Conservation (phyloP, 2,329 filamentous ascomycete genomes). For the Pseudogymnoascus sp. region DNA sequence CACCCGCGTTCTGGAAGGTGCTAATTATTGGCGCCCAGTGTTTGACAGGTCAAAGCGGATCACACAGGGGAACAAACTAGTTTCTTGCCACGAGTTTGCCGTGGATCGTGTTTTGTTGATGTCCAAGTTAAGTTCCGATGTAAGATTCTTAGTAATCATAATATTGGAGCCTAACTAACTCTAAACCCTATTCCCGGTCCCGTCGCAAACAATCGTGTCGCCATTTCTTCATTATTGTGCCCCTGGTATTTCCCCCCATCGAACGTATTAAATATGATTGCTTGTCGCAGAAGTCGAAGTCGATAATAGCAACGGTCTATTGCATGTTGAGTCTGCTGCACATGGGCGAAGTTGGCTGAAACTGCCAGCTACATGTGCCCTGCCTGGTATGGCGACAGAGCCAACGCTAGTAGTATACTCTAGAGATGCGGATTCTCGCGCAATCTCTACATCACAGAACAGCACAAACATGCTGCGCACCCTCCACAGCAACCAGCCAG, state of each 20-base stretch:
- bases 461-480: neutral
- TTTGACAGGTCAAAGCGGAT: neutral
- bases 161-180: neutral
- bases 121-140: neutral
- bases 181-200: neutral
- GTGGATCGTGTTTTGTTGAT: neutral
- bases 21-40: neutral
- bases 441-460: neutral
- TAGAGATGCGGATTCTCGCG: slow-evolving; percentile 24
- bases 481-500: neutral
- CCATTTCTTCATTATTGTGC: neutral
- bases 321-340: neutral
- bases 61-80: neutral
- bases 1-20: neutral
- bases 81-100: too few species aligned
- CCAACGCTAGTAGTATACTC: neutral
- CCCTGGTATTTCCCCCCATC: neutral
- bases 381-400: neutral
- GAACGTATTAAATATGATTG: neutral
- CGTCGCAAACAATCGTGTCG: neutral
- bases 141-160: neutral
- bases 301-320: neutral
- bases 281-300: neutral
- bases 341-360: neutral
- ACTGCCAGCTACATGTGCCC: neutral